phyloP scores from a whole-genome alignment of 306 rosid genomes.

The Morella rubra region DNA sequence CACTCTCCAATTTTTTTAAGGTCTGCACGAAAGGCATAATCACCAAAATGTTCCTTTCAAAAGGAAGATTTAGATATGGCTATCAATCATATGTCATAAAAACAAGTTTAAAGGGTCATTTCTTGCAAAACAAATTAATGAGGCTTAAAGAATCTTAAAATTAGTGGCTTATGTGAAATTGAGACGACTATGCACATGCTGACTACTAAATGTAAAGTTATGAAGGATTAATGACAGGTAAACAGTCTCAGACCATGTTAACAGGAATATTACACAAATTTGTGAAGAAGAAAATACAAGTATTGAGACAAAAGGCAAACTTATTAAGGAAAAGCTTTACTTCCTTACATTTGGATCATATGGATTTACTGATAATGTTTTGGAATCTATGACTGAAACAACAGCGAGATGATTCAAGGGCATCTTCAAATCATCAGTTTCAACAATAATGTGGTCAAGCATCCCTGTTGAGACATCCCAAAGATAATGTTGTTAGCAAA shows the following conservation, averaged over 20 bases:
- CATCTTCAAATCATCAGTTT: constrained; percentile 74
- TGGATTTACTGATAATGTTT: constrained; percentile 82
- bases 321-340: neutral
- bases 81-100: neutral
- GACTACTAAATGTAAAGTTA: neutral
- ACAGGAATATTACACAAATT: neutral
- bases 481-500: neutral
- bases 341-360: constrained; percentile 72
- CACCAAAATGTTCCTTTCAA: neutral
- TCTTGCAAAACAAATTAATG: neutral
- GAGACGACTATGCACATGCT: neutral
- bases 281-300: neutral
- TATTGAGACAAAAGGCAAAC: neutral
- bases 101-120: neutral
- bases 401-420: constrained; percentile 77
- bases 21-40: constrained; percentile 48
- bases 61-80: constrained; percentile 21
- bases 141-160: neutral
- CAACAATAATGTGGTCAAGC: constrained; percentile 95
- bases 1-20: constrained; percentile 68
- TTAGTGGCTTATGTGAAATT: neutral
- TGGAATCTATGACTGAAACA: constrained; percentile 81
- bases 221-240: neutral
- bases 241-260: neutral
- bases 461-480: constrained; percentile 57